Evolutionary conservation across 202 grass and related monocot species (phyloP).

Genomic region (Brachypodium distachyon): DNA sequence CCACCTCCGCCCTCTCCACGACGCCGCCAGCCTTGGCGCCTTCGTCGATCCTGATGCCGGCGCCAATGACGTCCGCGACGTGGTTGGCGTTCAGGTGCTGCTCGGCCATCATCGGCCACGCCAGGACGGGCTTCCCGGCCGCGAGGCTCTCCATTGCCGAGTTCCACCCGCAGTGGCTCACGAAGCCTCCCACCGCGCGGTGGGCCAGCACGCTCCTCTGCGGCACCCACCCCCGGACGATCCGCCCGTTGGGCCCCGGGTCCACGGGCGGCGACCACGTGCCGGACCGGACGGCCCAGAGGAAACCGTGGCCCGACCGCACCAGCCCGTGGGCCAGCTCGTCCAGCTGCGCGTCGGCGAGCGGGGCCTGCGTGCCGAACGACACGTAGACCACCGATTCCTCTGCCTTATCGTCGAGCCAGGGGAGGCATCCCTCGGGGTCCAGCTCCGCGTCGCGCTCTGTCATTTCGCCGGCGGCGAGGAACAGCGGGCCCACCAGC

Average conservation of each 20-base stretch:
- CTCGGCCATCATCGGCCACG: constrained; percentile 62
- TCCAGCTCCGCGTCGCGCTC: constrained; percentile 3
- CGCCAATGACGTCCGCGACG: constrained; percentile 39
- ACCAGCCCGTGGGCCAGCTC: constrained; percentile 44
- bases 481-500: constrained; percentile 51
- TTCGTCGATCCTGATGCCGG: constrained; percentile 13
- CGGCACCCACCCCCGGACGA: constrained; percentile 50
- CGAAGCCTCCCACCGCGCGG: constrained; percentile 25
- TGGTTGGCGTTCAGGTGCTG: constrained; percentile 56
- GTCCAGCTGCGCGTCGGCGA: constrained; percentile 41
- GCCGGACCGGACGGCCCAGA: constrained; percentile 45
- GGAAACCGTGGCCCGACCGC: constrained; percentile 33
- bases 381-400: constrained; percentile 54
- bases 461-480: background rate
- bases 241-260: background rate
- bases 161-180: constrained; percentile 85
- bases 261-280: constrained; percentile 27
- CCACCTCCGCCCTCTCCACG: constrained; percentile 21
- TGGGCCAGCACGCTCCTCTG: constrained; percentile 49
- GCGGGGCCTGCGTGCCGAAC: constrained; percentile 49
- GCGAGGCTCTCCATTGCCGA: constrained; percentile 58
- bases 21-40: background rate
- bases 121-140: constrained; percentile 49
- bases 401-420: constrained; percentile 32
- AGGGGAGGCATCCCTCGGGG: constrained; percentile 54